These are phyloP conservation scores for Vitis riparia DNA, from an alignment of 164 flowering plant genomes.

Conservation along the genomic window DNA sequence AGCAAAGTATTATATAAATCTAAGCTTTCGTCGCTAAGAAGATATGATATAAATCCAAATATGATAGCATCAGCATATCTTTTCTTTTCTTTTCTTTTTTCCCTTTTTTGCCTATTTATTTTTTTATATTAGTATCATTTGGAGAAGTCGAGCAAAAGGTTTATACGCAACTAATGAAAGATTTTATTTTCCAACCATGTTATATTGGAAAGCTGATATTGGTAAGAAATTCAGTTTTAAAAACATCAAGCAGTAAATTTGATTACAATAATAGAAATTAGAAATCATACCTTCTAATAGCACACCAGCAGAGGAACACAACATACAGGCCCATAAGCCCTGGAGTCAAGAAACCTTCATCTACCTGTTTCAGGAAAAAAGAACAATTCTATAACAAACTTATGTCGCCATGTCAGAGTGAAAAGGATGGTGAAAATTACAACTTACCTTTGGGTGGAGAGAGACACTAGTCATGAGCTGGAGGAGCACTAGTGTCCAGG, in stretches of 20 bases:
- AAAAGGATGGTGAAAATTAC: not conserved
- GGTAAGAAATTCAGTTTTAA: not conserved
- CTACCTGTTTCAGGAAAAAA: slow-evolving; percentile 46
- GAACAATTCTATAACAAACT: not conserved
- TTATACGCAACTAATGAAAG: not conserved
- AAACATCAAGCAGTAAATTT: not conserved
- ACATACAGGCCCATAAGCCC: slow-evolving; percentile 92
- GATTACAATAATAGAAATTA: not conserved
- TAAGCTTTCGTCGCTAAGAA: no score
- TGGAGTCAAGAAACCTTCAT: slow-evolving; percentile 76
- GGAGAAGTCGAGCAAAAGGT: no score
- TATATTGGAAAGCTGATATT: not conserved
- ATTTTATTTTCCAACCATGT: not conserved
- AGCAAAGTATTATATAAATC: not conserved
- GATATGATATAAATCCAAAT: no score
- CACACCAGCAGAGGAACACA: slow-evolving; percentile 92
- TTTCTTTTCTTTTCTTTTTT: no score
- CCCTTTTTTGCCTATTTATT: no score
- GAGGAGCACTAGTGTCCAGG: slow-evolving; percentile 82
- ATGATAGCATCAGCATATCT: no score
- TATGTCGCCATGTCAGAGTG: not conserved
- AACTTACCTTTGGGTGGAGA: slow-evolving; percentile 75
- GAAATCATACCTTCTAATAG: slow-evolving; percentile 67
- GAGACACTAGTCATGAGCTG: slow-evolving; percentile 87
- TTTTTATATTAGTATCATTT: no score